A percentile compares a stretch with the other conserved stretches of the same genome.
phyloP scores from a whole-genome alignment of 140 eudicot species.

The Cichorium intybus region DNA sequence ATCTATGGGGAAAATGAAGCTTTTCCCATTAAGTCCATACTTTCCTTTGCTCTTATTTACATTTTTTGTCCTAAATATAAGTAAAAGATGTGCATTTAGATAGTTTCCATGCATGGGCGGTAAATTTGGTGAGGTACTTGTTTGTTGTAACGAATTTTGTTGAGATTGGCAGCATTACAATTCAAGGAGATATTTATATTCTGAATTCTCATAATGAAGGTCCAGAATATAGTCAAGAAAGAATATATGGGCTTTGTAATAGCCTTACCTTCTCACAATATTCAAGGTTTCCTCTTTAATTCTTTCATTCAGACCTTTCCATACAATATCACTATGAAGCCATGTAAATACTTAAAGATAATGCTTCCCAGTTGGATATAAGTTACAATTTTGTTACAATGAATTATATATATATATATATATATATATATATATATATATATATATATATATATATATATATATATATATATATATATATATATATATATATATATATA shows the following conservation, averaged over 20 bases:
- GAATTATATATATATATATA: no score
- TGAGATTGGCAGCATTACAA: constrained; percentile 47
- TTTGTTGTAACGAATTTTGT: not conserved
- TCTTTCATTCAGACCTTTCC: not conserved
- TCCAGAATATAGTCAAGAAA: constrained; percentile 38
- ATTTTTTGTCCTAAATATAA: not conserved
- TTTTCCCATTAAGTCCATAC: no score
- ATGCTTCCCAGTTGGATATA: no score
- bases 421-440: no score
- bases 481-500: no score
- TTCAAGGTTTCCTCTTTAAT: constrained; percentile 41
- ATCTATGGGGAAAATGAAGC: no score
- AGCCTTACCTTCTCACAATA: constrained; percentile 51
- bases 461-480: no score
- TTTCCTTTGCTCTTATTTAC: no score
- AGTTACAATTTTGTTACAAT: no score
- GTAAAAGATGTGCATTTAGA: not conserved
- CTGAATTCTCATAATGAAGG: constrained; percentile 42
- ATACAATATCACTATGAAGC: not conserved
- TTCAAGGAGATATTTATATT: constrained; percentile 47
- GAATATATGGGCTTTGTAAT: constrained; percentile 70
- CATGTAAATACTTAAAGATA: no score
- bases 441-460: no score
- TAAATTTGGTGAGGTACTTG: not conserved
- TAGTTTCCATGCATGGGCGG: no score